Base-by-base conservation (phyloP, 1,284 basidiomycete species). In the Apiotrichum mycotoxinovorans region DNA sequence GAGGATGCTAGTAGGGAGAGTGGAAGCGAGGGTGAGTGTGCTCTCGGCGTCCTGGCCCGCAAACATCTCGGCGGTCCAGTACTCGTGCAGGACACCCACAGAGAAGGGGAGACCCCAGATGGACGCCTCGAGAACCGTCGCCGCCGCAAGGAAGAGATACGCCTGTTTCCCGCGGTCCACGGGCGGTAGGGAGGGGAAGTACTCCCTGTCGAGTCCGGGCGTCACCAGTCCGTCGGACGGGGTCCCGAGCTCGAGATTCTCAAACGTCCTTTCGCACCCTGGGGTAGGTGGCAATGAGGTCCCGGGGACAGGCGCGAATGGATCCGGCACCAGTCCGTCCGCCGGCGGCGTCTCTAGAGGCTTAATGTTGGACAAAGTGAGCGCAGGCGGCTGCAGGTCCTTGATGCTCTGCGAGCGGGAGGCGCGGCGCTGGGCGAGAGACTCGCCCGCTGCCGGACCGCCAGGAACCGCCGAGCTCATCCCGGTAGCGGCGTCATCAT, bases 21-120 rank as follows among this genome's bases (percentile, higher is more conserved):
- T 74, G 12, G 73, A 70, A 8, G 74, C 71, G 9, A 75, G 63
- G 0, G 74, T 76, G 22, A 61, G 51, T 0, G 35, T 55, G 12
- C 33, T 22, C 42, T 45, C 46, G 1, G 56, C 53, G 2, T 63
- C 68, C 11, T 67, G 60, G 20, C 14, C 14, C 4, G 23, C 17
- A 52, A 78, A 78, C 23, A 74, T 56, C 18, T 54, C 59, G 38
- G 61, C 60, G 7, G 65, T 69, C 74, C 75, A 77, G 54, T 74
- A 77, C 35, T 65, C 64, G 57, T 72, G 69, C 43, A 50, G 62
- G 20, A 75, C 66, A 58, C 73, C 73, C 46, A 73, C 66, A 17
- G 69, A 67, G 55, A 69, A 76, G n/a, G 72, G 71, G n/a, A 76
- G 51, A 3, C 75, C 75, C 69, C 72, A 77, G 7, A 75, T 65